Base-by-base conservation (phyloP, 2,329 filamentous ascomycete genomes). In the Scytalidium sp. region DNA sequence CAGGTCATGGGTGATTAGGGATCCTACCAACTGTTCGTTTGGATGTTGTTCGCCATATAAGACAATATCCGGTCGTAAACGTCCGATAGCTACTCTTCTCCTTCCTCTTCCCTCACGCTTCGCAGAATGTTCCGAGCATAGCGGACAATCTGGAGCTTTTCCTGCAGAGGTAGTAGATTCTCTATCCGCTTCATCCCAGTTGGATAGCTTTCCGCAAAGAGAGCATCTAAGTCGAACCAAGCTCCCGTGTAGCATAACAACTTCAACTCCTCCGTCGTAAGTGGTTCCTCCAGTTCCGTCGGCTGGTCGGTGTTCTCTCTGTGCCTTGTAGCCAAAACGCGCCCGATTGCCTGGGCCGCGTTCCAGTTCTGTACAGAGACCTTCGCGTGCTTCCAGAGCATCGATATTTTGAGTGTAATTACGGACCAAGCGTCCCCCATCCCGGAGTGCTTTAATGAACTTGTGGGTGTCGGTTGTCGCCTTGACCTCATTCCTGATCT, bases 401-500 rank as follows among this genome's bases (percentile, higher is more conserved):
- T 90, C 85, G 56, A 90, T 89, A 55, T 89, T 90, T 57, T 90
- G 85, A 0, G 85, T 89, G 59, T 90, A 90, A 59, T 85, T 87
- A 36, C 85, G 74, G 25, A 88, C 83, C 4, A 90, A 72, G 55
- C 86, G 85, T 3, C 84, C 83, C 3, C 80, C 76, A 60, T 88
- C 83, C 41, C 84, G 76, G 4, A 90, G 72, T 27, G 83, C 79
- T 41, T 80, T 78, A 56, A 90, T 84, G 62, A 90, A 88, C 49
- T 78, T 79, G 66, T 90, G 85, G 1, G 83, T 85, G 17, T 73
- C 72, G 1, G 84, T 88, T 0, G 84, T 84, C 46, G 77, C 68
- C 23, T 62, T 65, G 9, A 86, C 82, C n/a, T 79, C 75, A 45
- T 72, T 60, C 36, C 72, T 75, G 15, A 87, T 79, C 49, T 81